phyloP scores from a whole-genome alignment of 768 basidiomycete species.

The Leccinum subgranulosum region DNA sequence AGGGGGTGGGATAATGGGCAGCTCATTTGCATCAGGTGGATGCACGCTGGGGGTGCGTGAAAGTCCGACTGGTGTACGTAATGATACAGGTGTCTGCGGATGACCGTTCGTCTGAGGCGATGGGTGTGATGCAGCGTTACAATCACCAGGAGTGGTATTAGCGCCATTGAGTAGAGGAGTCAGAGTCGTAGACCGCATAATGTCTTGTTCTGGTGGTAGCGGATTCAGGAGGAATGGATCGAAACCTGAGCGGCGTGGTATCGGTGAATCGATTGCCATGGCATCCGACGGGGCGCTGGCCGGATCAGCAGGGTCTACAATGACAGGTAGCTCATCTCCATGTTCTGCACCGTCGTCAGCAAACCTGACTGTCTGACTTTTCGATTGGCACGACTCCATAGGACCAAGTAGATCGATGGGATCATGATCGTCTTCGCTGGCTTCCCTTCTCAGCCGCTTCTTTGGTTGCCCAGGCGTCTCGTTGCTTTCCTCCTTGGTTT shows the following conservation, averaged over 20 bases:
- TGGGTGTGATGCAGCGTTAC: neutral
- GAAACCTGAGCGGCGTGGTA: conserved; percentile 42
- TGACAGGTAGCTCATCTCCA: conserved; percentile 13
- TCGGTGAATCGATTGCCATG: conserved; percentile 39
- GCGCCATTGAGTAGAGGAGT: conserved; percentile 25
- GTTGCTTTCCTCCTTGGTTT: conserved; percentile 41
- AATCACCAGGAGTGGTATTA: conserved; percentile 1
- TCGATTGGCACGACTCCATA: conserved; percentile 30
- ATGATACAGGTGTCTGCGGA: conserved; percentile 9
- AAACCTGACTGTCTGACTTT: conserved; percentile 48
- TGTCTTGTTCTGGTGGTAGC: conserved; percentile 32
- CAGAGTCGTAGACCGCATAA: conserved; percentile 22
- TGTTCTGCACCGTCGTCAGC: conserved; percentile 32
- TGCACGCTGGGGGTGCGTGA: conserved; percentile 9
- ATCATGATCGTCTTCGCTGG: conserved; percentile 47
- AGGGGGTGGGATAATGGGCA: conserved; percentile 22
- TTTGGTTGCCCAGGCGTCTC: conserved; percentile 46
- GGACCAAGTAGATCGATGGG: conserved; percentile 41
- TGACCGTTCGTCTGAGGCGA: conserved; percentile 11
- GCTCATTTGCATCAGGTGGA: conserved; percentile 11
- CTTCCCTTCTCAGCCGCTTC: conserved; percentile 44
- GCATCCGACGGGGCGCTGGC: conserved; percentile 7
- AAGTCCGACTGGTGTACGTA: neutral
- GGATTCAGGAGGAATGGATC: conserved; percentile 56
- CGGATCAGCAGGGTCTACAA: conserved; percentile 3